Base-by-base conservation (phyloP, 148 eudicot genomes). In the Rheum nobile region DNA sequence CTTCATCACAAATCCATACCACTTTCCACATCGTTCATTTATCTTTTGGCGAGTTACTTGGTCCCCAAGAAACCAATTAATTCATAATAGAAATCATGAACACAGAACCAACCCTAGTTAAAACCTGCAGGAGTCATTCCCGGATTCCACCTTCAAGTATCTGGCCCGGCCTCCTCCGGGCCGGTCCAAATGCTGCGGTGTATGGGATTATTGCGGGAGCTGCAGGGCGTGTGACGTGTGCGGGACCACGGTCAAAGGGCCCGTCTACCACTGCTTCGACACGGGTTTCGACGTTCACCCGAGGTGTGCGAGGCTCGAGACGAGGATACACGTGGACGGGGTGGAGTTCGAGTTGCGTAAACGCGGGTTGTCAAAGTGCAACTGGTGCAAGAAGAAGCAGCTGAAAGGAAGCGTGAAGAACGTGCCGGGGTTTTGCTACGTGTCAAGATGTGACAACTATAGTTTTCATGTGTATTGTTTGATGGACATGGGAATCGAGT, bases 251-350 rank as follows among this genome's bases (percentile, higher is more conserved):
- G 57, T 50, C 57, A 6, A 50, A 50, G 57, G 57, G 9, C 22
- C 1, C 57, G 75, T 57, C 54, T 72, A 77, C 72, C 75, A 57
- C 42, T 59, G 72, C 22, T 6, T 7, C 19, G 26, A 63, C 16
- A 13, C 37, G 13, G 75, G 59, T 17, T 37, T 72, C 37, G 75
- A 72, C 50, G 24, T 77, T 32, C 79, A 77, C 7, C 75, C 72
- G 35, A 32, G 72, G 34, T 77, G 63, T n/a, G 63, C 43, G 2
- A 3, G 24, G 28, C 24, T 0, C 3, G 37, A 1, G 61, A 7
- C 8, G 48, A 42, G 1, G 72, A 72, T 14, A 47, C 26, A 21
- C 0, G 57, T 50, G 8, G 57, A 50, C 9, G 57, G 69, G 0
- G 19, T 19, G 44, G 37, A 12, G 9, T 44, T 77, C 24, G 29